A percentile compares a stretch with the other conserved stretches of the same genome.
phyloP scores from a whole-genome alignment of 1,284 basidiomycete species.

The Pascua guehoae region DNA sequence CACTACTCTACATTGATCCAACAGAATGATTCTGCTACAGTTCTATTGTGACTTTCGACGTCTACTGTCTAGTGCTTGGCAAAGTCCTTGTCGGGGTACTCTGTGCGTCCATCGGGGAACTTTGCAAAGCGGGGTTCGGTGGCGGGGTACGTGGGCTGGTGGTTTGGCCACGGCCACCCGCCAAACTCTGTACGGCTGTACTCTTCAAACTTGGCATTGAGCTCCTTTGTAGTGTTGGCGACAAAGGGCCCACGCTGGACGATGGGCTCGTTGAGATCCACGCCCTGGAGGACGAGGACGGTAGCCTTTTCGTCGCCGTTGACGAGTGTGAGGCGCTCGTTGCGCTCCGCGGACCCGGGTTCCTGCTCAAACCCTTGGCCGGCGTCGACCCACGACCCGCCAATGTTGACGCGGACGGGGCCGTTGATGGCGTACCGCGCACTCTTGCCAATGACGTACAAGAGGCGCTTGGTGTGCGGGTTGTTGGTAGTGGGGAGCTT shows the following conservation, averaged over 20 bases:
- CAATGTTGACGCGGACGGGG: not conserved
- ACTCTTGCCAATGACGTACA: slow-evolving; percentile 13
- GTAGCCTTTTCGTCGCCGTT: slow-evolving; percentile 3
- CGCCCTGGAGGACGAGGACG: slow-evolving; percentile 15
- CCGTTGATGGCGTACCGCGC: not conserved
- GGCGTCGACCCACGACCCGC: slow-evolving; percentile 5
- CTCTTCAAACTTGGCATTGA: slow-evolving; percentile 9
- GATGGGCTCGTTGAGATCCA: slow-evolving; percentile 14
- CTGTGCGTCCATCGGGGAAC: slow-evolving; percentile 10
- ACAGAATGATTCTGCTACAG: no score
- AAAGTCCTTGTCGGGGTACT: slow-evolving; percentile 5
- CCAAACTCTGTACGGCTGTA: slow-evolving; percentile 19
- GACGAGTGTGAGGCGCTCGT: slow-evolving; percentile 6
- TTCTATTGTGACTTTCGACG: no score
- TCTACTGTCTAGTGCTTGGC: no score
- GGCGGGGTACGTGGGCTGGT: slow-evolving; percentile 4
- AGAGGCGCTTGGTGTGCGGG: slow-evolving; percentile 6
- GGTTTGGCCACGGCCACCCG: slow-evolving; percentile 10
- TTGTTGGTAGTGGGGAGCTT: slow-evolving; percentile 5
- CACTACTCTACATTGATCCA: no score
- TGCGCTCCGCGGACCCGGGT: not conserved
- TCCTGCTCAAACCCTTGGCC: slow-evolving; percentile 3
- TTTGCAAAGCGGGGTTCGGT: slow-evolving; percentile 12
- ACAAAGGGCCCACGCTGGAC: slow-evolving; percentile 17
- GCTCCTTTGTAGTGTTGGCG: slow-evolving; percentile 16